Conservation (phyloP, 768 basidiomycete genomes). For the Lanmaoa rubissima region DNA sequence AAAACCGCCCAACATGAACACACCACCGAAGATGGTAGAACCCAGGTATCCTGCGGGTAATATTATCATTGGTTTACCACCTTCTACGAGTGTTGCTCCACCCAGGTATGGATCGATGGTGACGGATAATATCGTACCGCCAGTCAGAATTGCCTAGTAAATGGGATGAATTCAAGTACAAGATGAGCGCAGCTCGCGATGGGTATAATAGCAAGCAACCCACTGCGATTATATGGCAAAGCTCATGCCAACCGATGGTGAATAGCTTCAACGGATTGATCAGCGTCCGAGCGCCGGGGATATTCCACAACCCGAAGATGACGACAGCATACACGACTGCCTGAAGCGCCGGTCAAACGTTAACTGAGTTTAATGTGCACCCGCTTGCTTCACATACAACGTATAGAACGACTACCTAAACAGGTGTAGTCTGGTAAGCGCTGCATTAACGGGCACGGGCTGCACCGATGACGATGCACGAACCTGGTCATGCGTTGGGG, state of each 20-base stretch:
- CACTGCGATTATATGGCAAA: constrained; percentile 79
- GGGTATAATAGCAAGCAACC: constrained; percentile 29
- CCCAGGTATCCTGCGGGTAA: constrained; percentile 81
- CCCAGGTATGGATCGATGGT: constrained; percentile 85
- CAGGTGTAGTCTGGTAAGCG: constrained; percentile 19
- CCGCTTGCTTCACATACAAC: constrained; percentile 50
- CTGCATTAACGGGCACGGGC: constrained; percentile 19
- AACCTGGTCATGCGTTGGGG: constrained; percentile 73
- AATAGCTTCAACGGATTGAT: constrained; percentile 86
- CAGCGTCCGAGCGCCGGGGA: constrained; percentile 72
- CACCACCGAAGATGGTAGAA: constrained; percentile 75
- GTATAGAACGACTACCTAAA: constrained; percentile 70
- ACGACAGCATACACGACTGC: constrained; percentile 83
- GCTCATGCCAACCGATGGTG: constrained; percentile 86
- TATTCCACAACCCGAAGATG: constrained; percentile 86
- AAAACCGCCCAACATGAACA: constrained; percentile 83
- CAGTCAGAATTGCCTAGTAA: constrained; percentile 69
- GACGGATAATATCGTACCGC: constrained; percentile 73
- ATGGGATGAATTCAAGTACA: not conserved
- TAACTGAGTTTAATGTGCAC: constrained; percentile 8
- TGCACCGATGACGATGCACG: constrained; percentile 27
- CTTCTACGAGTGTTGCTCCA: constrained; percentile 62
- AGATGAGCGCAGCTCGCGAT: constrained; percentile 8
- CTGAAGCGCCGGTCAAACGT: constrained; percentile 36
- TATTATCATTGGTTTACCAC: constrained; percentile 69